Percentiles rank a stretch among this genome's conserved stretches.
These are phyloP conservation scores for Aphanocladium album DNA, from an alignment of 2,329 filamentous ascomycete species.

Conservation along the genomic window DNA sequence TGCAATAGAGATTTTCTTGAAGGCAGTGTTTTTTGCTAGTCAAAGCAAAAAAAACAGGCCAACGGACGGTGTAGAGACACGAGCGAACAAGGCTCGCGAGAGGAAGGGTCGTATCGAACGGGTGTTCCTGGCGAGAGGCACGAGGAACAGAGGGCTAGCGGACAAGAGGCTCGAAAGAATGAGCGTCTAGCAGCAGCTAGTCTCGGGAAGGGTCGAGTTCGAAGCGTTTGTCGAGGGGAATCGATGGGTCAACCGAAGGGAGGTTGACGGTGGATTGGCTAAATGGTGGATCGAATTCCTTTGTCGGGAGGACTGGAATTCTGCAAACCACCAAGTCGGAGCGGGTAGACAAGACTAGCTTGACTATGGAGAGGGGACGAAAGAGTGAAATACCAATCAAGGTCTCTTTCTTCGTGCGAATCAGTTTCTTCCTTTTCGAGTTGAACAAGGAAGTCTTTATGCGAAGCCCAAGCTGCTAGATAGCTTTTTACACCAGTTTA, in stretches of 20 bases:
- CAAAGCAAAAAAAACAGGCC: conserved; percentile 10
- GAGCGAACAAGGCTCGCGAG: background rate
- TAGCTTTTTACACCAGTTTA: background rate
- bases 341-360: conserved; percentile 3
- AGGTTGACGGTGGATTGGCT: conserved; percentile 8
- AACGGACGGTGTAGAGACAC: background rate
- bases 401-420: conserved; percentile 27
- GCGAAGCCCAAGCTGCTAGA: background rate
- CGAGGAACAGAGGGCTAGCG: background rate
- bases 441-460: conserved; percentile 8
- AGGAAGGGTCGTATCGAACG: conserved; percentile 1
- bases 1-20: background rate
- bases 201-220: conserved; percentile 9
- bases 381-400: conserved; percentile 36
- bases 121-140: background rate
- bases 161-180: background rate
- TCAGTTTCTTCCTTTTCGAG: conserved; percentile 27
- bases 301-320: conserved; percentile 12
- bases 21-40: conserved; percentile 5
- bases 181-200: conserved; percentile 8
- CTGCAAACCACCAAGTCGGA: background rate
- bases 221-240: conserved; percentile 3
- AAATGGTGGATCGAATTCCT: conserved; percentile 17
- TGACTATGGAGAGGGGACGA: conserved; percentile 1
- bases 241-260: conserved; percentile 14